A percentile compares a stretch with the other conserved stretches of the same genome.
These are phyloP conservation scores for Hygrophoropsis aurantiaca DNA, from an alignment of 768 basidiomycete species.

Conservation along the genomic window DNA sequence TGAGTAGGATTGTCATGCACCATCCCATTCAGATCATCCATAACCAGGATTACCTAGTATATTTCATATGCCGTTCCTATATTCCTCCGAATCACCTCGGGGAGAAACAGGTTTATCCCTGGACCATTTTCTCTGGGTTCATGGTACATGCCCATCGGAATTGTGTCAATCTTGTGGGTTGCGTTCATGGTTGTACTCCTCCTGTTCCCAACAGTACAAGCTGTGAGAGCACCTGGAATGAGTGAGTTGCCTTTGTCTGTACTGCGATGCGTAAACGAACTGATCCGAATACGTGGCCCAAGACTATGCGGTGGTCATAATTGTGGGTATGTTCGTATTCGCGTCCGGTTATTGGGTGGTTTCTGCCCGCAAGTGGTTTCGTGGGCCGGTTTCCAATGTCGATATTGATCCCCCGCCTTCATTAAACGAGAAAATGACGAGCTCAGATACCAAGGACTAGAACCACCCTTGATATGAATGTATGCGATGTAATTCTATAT, in stretches of 20 bases:
- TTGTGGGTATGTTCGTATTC: slow-evolving; percentile 64
- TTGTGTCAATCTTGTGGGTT: slow-evolving; percentile 68
- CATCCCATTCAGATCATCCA: too few relatives aligned
- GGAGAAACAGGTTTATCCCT: slow-evolving; percentile 53
- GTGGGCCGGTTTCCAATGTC: slow-evolving; percentile 60
- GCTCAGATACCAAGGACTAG: too few relatives aligned
- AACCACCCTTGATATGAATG: too few relatives aligned
- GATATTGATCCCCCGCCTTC: slow-evolving; percentile 21
- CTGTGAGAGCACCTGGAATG: slow-evolving; percentile 45
- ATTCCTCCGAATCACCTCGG: slow-evolving; percentile 69
- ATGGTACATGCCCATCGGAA: slow-evolving; percentile 60
- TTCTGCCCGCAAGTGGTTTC: slow-evolving; percentile 72
- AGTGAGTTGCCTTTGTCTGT: slow-evolving; percentile 41
- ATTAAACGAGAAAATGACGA: slow-evolving; percentile 10
- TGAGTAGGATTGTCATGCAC: slow-evolving; percentile 35
- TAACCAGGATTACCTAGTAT: too few relatives aligned
- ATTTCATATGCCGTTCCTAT: slow-evolving; percentile 58
- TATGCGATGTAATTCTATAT: too few relatives aligned
- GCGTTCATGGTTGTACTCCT: slow-evolving; percentile 58
- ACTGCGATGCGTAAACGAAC: not conserved
- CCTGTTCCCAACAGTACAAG: slow-evolving; percentile 51
- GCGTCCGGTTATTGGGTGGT: slow-evolving; percentile 62
- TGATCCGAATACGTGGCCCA: slow-evolving; percentile 3
- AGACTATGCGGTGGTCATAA: slow-evolving; percentile 73
- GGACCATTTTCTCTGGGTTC: slow-evolving; percentile 62